Evolutionary conservation across 139 green algal genomes (phyloP), one percentile per base, ranked within the genome.

Genomic region (Coelastrella sp.): DNA sequence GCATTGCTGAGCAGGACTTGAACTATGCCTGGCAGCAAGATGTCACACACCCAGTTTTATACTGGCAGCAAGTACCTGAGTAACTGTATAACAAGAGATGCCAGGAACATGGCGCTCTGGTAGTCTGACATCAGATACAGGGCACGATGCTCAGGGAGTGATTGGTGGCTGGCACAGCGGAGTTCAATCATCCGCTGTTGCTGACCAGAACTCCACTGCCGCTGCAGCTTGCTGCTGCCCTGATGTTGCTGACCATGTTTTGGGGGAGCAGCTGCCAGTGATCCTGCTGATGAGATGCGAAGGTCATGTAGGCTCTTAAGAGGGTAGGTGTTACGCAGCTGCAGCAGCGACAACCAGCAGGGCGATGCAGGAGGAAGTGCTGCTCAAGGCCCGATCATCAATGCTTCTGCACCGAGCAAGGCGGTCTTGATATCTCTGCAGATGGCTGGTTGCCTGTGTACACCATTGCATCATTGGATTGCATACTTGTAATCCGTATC

Each of bases 251-350:
- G 63, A 62, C 60, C 32, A 43, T 43, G 35, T 6, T 30, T 51
- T 71, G 74, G 17, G 7, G 9, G 27, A 25, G 23, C 23, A 25
- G 34, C 45, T 66, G 41, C 25, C n/a, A 30, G 9, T 9, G 35
- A 37, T 19, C 23, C 40, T 4, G 60, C 8, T 11, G 59, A 64
- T 23, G 32, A 30, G 7, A 86, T 45, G 35, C 80, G 80, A 9
- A 86, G 9, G 68, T 74, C 80, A 23, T 80, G 66, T 3, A 86
- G 48, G 48, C 48, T 73, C 48, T 86, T 86, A 13, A 86, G 37
- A 1, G 80, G 68, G 23, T 73, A 86, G 67, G 32, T 86, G 50
- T 86, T 86, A 35, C 80, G 68, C 66, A 86, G 35, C 80, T 86
- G 80, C 45, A 79, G n/a, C 8, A 5, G n/a, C n/a, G n/a, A n/a